A percentile compares a stretch with the other conserved stretches of the same genome.
Evolutionary conservation across 345 rosid species (phyloP).

Genomic region (Gynandropsis gynandra): DNA sequence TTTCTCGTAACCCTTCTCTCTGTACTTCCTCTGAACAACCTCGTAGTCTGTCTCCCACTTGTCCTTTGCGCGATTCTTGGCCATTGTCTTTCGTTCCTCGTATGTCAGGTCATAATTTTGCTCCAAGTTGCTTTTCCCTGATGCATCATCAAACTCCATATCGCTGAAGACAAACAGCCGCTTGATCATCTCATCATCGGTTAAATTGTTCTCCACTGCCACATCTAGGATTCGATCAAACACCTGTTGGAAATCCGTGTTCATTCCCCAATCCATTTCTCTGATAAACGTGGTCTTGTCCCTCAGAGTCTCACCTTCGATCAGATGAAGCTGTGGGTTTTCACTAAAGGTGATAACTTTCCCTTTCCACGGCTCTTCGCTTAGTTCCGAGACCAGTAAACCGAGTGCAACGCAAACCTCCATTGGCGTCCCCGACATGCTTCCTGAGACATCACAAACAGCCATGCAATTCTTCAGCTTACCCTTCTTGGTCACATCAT

Average conservation of each 20-base stretch:
- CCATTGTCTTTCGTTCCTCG: background rate
- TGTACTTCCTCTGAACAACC: conserved; percentile 35
- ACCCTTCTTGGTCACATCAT: conserved; percentile 39
- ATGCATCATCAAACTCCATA: conserved; percentile 48
- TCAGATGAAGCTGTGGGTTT: conserved; percentile 33
- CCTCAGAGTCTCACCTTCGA: conserved; percentile 27
- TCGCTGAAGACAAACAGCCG: conserved; percentile 59
- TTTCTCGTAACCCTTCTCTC: conserved; percentile 32
- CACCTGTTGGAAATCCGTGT: conserved; percentile 46
- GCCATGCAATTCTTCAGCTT: conserved; percentile 46
- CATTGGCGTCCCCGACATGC: conserved; percentile 44
- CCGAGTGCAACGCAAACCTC: conserved; percentile 56
- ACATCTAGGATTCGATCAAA: conserved; percentile 43
- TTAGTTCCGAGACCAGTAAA: conserved; percentile 42
- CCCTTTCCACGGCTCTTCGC: conserved; percentile 60
- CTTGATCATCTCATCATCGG: conserved; percentile 48
- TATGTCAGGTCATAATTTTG: background rate
- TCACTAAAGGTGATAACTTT: conserved; percentile 46
- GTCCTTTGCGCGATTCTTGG: conserved; percentile 1
- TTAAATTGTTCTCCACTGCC: conserved; percentile 33
- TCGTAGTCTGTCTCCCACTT: conserved; percentile 45
- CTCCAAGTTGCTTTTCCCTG: background rate
- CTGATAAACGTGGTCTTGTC: conserved; percentile 32
- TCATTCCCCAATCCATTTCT: conserved; percentile 26
- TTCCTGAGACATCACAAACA: conserved; percentile 46